A percentile compares a stretch with the other conserved stretches of the same genome.
Evolutionary conservation across 257 asterid genomes (phyloP).

Genomic region (Nicotiana benthamiana): DNA sequence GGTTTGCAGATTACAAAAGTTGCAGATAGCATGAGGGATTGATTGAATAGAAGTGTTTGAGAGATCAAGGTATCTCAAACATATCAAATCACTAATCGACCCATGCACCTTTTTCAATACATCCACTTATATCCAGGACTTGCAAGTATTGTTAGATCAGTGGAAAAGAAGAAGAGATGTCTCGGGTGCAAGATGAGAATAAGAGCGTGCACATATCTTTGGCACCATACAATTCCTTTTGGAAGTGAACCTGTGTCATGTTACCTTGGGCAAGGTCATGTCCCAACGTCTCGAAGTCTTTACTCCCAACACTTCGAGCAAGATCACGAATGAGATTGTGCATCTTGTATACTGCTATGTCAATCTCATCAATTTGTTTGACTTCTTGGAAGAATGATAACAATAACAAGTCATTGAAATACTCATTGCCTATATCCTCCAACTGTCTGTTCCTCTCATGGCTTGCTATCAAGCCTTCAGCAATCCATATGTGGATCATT

Average conservation of each 20-base stretch:
- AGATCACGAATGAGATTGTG: conserved; percentile 17
- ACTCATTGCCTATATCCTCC: conserved; percentile 15
- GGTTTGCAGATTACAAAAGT: conserved; percentile 19
- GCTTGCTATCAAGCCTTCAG: conserved; percentile 15
- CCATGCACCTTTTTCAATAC: conserved; percentile 9
- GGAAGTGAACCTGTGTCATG: conserved; percentile 3
- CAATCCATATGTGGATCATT: conserved; percentile 18
- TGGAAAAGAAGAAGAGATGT: neutral
- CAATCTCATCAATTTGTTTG: neutral
- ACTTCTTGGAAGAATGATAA: conserved; percentile 17
- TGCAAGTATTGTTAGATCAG: conserved; percentile 5
- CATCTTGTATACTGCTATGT: conserved; percentile 8
- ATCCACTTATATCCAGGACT: conserved; percentile 2
- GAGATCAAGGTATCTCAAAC: conserved; percentile 23
- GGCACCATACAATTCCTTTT: conserved; percentile 6
- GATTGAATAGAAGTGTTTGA: conserved; percentile 6
- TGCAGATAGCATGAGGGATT: conserved; percentile 9
- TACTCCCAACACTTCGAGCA: conserved; percentile 9
- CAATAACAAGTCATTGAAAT: conserved; percentile 12
- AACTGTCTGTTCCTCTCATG: neutral
- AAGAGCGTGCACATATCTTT: conserved; percentile 14
- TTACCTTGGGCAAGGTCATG: neutral
- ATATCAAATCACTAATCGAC: conserved; percentile 11
- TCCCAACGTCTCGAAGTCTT: conserved; percentile 1
- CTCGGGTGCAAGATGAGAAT: neutral